Evolutionary conservation across 2,329 filamentous ascomycete species (phyloP).

Genomic region (Pseudogymnoascus sp.): DNA sequence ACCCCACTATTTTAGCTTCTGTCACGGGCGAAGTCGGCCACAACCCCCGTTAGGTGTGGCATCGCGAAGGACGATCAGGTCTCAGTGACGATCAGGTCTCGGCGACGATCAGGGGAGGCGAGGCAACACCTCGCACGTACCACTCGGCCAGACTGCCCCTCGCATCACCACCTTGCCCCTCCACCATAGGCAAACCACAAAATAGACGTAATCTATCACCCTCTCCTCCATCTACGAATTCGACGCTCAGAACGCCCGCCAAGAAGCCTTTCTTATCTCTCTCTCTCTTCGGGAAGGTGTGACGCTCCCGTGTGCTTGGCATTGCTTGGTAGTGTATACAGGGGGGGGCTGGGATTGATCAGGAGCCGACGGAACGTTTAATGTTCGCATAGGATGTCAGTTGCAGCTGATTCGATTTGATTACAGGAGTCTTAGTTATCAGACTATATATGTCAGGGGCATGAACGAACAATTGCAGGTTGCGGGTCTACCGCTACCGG

Average conservation of each 20-base stretch:
- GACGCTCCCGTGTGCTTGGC: background rate
- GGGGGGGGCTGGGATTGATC: background rate
- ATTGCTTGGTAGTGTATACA: conserved; percentile 5
- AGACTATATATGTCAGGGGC: background rate
- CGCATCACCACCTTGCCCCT: background rate
- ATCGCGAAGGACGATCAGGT: background rate
- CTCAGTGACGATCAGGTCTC: background rate
- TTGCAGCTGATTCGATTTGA: background rate
- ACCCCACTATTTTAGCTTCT: too few species aligned
- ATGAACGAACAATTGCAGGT: background rate
- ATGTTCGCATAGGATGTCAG: background rate
- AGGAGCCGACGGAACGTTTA: background rate
- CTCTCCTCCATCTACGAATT: background rate
- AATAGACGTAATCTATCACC: background rate
- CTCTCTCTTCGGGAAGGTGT: background rate
- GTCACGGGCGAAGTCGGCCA: background rate
- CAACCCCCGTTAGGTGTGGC: background rate
- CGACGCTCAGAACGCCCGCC: background rate
- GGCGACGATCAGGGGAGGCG: background rate
- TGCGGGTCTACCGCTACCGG: background rate
- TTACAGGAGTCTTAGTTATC: background rate
- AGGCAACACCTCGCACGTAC: background rate
- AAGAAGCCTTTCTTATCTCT: conserved; percentile 5
- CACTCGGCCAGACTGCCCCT: background rate
- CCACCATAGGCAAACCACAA: background rate